phyloP scores from a whole-genome alignment of 129 eudicot genomes.

The Arctium lappa region DNA sequence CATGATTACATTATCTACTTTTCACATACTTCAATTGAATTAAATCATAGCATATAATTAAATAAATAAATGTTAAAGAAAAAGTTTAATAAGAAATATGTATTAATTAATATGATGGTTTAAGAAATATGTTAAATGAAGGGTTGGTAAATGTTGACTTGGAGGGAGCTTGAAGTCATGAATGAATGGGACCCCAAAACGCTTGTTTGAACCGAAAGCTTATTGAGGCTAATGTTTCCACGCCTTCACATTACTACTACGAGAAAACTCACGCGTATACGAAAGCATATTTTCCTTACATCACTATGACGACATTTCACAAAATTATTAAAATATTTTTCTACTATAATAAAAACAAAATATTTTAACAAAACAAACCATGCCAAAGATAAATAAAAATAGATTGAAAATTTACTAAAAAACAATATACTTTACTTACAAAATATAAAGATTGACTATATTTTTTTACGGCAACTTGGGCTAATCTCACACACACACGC shows the following conservation, averaged over 20 bases:
- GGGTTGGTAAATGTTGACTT: constrained; percentile 30
- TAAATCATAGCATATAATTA: not conserved
- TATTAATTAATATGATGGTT: not conserved
- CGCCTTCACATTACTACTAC: constrained; percentile 20
- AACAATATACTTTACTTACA: too few species aligned
- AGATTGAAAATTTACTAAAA: too few species aligned
- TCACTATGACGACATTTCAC: not conserved
- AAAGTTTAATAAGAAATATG: too few species aligned
- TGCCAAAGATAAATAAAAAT: not conserved
- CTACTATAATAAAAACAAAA: too few species aligned
- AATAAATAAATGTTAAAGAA: not conserved
- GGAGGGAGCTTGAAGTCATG: not conserved
- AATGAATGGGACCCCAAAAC: not conserved
- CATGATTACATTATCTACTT: not conserved
- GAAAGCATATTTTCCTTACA: not conserved
- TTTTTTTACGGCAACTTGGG: too few species aligned
- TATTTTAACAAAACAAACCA: not conserved
- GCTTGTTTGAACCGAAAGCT: constrained; percentile 35
- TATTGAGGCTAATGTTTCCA: constrained; percentile 11
- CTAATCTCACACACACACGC: too few species aligned
- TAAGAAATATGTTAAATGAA: not conserved
- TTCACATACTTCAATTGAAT: too few species aligned
- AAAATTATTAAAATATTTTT: too few species aligned
- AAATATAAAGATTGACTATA: too few species aligned
- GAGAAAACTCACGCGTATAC: constrained; percentile 24